Percentiles rank a stretch among this genome's conserved stretches.
These are phyloP conservation scores for Trichoderma brevicompactum DNA, from an alignment of 2,329 filamentous ascomycete genomes.

Conservation along the genomic window DNA sequence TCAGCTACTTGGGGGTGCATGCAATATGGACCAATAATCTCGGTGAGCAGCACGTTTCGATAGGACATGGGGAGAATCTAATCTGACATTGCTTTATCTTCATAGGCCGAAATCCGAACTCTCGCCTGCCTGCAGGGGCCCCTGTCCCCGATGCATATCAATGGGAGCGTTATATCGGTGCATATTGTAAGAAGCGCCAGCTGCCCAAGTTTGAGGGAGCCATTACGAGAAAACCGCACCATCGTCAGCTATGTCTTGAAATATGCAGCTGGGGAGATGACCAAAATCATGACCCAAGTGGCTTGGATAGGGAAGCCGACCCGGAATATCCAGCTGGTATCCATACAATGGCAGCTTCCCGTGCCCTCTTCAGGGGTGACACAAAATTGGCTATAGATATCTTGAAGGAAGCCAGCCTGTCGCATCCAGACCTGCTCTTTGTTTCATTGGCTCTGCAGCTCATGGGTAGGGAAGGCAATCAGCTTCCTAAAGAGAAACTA, in stretches of 20 bases:
- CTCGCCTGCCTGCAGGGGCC: conserved; percentile 53
- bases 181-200: conserved; percentile 65
- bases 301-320: conserved; percentile 48
- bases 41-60: conserved; percentile 49
- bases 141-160: conserved; percentile 53
- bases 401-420: conserved; percentile 67
- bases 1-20: conserved; percentile 75
- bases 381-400: conserved; percentile 70
- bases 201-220: conserved; percentile 67
- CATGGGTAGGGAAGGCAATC: conserved; percentile 55
- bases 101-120: conserved; percentile 53
- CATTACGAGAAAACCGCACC: conserved; percentile 67
- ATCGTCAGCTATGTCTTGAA: conserved; percentile 74
- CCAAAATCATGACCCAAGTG: conserved; percentile 51
- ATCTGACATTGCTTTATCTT: conserved; percentile 23
- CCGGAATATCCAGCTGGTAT: conserved; percentile 57
- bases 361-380: conserved; percentile 74
- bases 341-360: conserved; percentile 75
- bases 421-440: conserved; percentile 68
- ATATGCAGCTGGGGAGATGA: conserved; percentile 74
- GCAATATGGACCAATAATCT: conserved; percentile 73
- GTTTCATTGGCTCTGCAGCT: conserved; percentile 69
- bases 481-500: conserved; percentile 53
- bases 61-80: background rate
- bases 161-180: conserved; percentile 66